Evolutionary conservation across 2,329 filamentous ascomycete genomes (phyloP).

Genomic region (Sporothrix curviconia): DNA sequence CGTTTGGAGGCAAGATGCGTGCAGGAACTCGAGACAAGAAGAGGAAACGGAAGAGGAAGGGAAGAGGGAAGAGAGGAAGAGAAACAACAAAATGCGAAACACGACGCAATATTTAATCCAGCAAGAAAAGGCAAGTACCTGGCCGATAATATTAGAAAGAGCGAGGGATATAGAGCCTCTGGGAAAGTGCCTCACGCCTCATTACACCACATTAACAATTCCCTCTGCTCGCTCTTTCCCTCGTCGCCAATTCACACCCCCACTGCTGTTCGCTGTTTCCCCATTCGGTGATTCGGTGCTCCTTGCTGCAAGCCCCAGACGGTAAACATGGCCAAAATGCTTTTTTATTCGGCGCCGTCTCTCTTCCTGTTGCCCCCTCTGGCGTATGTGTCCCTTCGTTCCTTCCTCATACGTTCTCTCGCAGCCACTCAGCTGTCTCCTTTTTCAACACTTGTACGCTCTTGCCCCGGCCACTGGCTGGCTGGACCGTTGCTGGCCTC

Average conservation of each 20-base stretch:
- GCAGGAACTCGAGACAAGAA: not conserved
- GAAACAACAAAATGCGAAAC: not conserved
- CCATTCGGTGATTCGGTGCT: conserved; percentile 8
- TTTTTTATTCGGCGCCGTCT: not conserved
- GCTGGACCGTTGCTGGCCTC: conserved; percentile 4
- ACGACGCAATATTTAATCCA: not conserved
- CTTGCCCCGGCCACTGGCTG: conserved; percentile 10
- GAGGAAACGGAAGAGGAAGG: not conserved
- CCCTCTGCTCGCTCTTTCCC: conserved; percentile 1
- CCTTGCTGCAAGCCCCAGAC: not conserved
- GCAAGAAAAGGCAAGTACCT: conserved; percentile 6
- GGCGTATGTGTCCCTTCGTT: not conserved
- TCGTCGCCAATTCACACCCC: conserved; percentile 6
- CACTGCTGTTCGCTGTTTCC: not conserved
- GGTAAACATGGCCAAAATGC: not conserved
- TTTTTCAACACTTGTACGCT: conserved; percentile 2
- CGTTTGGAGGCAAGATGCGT: not conserved
- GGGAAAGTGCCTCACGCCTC: conserved; percentile 14
- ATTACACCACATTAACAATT: not conserved
- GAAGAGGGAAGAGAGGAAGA: not conserved
- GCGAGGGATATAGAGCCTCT: conserved; percentile 5
- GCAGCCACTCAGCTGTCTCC: conserved; percentile 8
- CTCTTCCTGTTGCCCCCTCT: not conserved
- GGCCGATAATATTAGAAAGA: no score
- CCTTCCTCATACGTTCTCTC: not conserved